These are phyloP conservation scores for Calonectria montana DNA, from an alignment of 2,329 filamentous ascomycete genomes.

Conservation along the genomic window DNA sequence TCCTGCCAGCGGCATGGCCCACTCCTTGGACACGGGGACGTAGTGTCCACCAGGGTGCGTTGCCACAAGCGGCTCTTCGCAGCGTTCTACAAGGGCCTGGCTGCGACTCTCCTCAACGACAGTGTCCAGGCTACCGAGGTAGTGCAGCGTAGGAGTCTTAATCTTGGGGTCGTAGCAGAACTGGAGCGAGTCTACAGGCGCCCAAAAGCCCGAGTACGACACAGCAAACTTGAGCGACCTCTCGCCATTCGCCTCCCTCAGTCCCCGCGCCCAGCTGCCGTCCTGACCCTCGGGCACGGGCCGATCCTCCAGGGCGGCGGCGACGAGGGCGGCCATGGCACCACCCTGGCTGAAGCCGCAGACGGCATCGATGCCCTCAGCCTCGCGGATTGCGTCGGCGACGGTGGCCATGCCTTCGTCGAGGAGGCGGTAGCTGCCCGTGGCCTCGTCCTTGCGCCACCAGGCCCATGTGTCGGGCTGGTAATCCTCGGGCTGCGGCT, in stretches of 20 bases:
- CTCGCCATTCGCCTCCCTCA: constrained; percentile 62
- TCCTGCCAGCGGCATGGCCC: constrained; percentile 78
- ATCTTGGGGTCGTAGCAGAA: constrained; percentile 80
- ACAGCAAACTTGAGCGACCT: constrained; percentile 75
- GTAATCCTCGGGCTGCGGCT: constrained; percentile 58
- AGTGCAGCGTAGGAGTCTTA: constrained; percentile 81
- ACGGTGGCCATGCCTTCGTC: constrained; percentile 75
- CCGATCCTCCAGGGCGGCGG: constrained; percentile 73
- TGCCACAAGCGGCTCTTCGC: constrained; percentile 63
- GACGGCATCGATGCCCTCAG: constrained; percentile 80
- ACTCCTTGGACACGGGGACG: constrained; percentile 85
- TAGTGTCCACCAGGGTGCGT: constrained; percentile 93
- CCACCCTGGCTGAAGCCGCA: constrained; percentile 88
- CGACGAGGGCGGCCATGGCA: constrained; percentile 77
- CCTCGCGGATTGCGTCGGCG: constrained; percentile 69
- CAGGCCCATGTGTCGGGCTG: constrained; percentile 81
- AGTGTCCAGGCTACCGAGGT: constrained; percentile 85
- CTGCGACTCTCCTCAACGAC: constrained; percentile 86
- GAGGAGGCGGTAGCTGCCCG: constrained; percentile 73
- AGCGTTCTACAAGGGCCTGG: constrained; percentile 73
- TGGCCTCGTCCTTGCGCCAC: constrained; percentile 79
- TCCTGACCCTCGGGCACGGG: constrained; percentile 41
- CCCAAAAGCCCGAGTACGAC: constrained; percentile 81
- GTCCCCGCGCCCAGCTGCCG: constrained; percentile 55
- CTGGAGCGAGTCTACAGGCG: constrained; percentile 69